Base-by-base conservation (phyloP, 169 alveolate genomes). In the Eimeria nieschulzi region DNA sequence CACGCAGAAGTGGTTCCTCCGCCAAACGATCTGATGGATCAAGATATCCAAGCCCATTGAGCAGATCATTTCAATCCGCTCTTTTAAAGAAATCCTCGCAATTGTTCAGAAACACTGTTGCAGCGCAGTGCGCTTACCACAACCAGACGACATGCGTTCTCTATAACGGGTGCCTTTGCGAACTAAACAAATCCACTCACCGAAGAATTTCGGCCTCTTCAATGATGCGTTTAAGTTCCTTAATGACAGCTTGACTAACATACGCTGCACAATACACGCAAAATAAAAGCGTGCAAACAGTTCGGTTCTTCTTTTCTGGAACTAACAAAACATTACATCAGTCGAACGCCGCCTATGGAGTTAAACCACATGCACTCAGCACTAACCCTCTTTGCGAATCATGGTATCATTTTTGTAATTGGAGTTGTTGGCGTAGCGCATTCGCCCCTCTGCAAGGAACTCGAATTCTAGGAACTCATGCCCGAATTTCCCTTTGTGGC, bases 381-480 rank as follows among this genome's bases (percentile, higher is more conserved):
- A 12, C 95, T 70, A 64, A 97, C 99, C 98, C 94, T 99, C 99
- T 95, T 98, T 98, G 92, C 99, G 96, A 63, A 99, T 99, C 94
- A 97, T 93, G 19, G 93, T 94, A 66, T 99, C 99, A 61, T 96
- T 96, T 90, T 97, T 97, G 94, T 99, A 99, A 93, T 98, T 97
- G 46, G 99, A 97, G 93, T 98, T 98, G 95, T 99, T 99, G 15
- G 99, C 99, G 95, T 98, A 99, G 66, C 99, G 95, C 91, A 98
- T 95, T 85, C 99, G 91, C 15, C 99, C 99, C 88, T 98, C 98
- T 7, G 96, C 94, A 23, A 96, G 95, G 93, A 99, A 91, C 94
- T 99, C 99, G 94, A 98, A 98, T 95, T 99, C 99, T 59, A 99
- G 95, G 94, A 98, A 99, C 93, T 99, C 99, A 92, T 98, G 99